These are phyloP conservation scores for Pseudocercospora ulei DNA, from an alignment of 2,329 filamentous ascomycete species.

Conservation along the genomic window DNA sequence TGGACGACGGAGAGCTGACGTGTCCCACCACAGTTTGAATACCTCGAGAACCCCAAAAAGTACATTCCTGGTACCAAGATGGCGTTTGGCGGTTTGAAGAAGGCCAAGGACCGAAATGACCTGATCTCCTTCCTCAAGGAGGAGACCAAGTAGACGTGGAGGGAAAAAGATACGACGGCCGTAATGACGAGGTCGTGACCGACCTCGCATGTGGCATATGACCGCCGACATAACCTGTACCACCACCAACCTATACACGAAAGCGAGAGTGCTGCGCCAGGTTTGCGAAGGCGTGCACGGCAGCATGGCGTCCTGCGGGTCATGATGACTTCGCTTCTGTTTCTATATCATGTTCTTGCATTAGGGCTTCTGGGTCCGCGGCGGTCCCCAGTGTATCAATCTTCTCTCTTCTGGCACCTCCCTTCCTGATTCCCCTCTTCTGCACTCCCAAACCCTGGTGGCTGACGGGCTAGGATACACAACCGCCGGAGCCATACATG, in stretches of 20 bases:
- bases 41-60: slow-evolving; percentile 99
- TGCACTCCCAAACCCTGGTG: too few species aligned
- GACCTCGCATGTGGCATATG: too few species aligned
- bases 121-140: slow-evolving; percentile 78
- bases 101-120: slow-evolving; percentile 98
- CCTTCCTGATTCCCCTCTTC: too few species aligned
- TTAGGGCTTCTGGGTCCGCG: slow-evolving; percentile 5
- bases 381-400: slow-evolving; percentile 6
- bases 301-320: slow-evolving; percentile 3
- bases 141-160: slow-evolving; percentile 53
- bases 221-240: slow-evolving; percentile 5
- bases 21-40: slow-evolving; percentile 63
- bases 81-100: slow-evolving; percentile 99
- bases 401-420: slow-evolving; percentile 7
- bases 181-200: slow-evolving; percentile 7
- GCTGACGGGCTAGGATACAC: too few species aligned
- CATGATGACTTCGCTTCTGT: slow-evolving; percentile 7
- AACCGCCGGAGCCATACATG: too few species aligned
- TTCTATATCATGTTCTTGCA: slow-evolving; percentile 8
- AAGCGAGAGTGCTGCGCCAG: slow-evolving; percentile 5
- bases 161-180: not conserved
- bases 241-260: slow-evolving; percentile 8
- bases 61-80: slow-evolving; percentile 99
- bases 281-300: slow-evolving; percentile 4
- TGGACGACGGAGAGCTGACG: slow-evolving; percentile 13